phyloP scores from a whole-genome alignment of 768 basidiomycete genomes.

The Boletus insuetus region DNA sequence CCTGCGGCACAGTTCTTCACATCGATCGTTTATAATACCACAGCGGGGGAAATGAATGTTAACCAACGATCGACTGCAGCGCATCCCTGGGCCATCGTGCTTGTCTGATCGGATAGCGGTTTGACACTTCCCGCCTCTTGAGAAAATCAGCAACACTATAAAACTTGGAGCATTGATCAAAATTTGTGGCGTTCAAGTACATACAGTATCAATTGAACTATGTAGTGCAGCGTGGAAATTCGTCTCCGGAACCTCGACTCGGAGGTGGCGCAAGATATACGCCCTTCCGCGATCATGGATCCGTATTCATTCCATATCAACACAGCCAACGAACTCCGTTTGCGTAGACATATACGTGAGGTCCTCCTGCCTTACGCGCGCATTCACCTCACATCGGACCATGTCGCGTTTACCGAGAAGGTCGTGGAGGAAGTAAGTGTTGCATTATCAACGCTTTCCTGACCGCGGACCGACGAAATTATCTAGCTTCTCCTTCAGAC shows the following conservation, averaged over 20 bases:
- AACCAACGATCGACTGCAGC: neutral
- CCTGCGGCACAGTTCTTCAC: neutral
- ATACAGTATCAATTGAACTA: no score
- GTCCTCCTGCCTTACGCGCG: constrained; percentile 54
- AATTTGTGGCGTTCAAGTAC: neutral
- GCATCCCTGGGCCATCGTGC: neutral
- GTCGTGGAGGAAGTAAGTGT: constrained; percentile 44
- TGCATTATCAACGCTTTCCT: neutral
- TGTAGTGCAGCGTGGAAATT: constrained; percentile 1
- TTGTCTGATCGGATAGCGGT: neutral
- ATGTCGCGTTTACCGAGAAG: constrained; percentile 51
- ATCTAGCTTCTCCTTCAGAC: constrained; percentile 42
- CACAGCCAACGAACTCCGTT: constrained; percentile 19
- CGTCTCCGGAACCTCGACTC: neutral
- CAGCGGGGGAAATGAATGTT: neutral
- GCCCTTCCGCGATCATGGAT: constrained; percentile 12
- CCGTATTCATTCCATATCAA: constrained; percentile 16
- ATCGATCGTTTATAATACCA: neutral
- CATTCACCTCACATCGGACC: constrained; percentile 52
- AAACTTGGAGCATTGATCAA: neutral
- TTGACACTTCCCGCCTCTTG: neutral
- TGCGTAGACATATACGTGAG: constrained; percentile 47
- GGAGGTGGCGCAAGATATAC: neutral
- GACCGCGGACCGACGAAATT: neutral
- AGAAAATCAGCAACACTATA: neutral